phyloP scores from a whole-genome alignment of 139 green algal genomes.

The Pleodorina starrii region DNA sequence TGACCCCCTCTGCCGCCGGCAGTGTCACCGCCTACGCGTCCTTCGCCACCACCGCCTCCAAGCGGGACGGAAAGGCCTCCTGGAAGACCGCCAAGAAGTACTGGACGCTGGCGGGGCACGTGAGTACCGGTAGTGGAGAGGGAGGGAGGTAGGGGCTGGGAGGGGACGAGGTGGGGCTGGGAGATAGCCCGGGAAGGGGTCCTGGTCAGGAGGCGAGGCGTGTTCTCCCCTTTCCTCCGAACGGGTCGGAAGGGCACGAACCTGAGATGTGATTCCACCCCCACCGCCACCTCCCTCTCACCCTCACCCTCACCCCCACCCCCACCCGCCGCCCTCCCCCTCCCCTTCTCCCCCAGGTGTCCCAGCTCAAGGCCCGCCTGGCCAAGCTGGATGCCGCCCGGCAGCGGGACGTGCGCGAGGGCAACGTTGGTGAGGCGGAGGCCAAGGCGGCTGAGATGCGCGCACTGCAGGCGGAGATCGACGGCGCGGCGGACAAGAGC shows the following conservation, averaged over 20 bases:
- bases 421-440: neutral
- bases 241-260: too few species aligned
- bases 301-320: too few species aligned
- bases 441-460: neutral
- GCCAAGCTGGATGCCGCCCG: neutral
- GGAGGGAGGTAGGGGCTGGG: neutral
- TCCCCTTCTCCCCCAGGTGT: neutral
- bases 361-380: neutral
- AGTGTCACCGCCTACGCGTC: neutral
- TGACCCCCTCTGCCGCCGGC: neutral
- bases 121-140: neutral
- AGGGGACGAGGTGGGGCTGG: neutral
- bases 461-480: neutral
- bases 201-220: too few species aligned
- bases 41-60: neutral
- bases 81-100: neutral
- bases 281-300: too few species aligned
- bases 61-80: neutral
- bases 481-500: neutral
- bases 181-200: too few species aligned
- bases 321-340: too few species aligned
- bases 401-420: neutral
- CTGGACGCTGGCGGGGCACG: neutral
- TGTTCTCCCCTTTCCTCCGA: too few species aligned
- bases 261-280: too few species aligned